Evolutionary conservation across 352 stramenopile genomes (phyloP), one percentile per base, ranked within the genome.

Genomic region (Phytophthora uliginosa): DNA sequence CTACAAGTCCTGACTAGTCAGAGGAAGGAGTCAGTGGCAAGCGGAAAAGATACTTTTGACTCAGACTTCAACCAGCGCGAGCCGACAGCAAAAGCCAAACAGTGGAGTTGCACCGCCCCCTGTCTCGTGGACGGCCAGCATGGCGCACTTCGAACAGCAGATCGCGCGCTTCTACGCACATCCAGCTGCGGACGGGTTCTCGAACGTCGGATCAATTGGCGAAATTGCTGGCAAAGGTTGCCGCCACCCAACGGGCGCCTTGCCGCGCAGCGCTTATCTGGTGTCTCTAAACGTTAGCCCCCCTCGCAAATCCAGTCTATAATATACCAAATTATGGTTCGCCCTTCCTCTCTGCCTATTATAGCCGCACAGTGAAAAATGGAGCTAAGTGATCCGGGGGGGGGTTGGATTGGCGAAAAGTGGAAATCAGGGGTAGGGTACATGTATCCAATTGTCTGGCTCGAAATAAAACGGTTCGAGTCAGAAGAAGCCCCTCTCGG

Each of bases 61-160:
- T 20, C 40, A 9, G 40, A 51, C 45, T 51, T 51, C 45, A 51
- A 26, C 65, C 57, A 33, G 57, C 28, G 4, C 28, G 28, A 31
- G 28, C 28, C 28, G 4, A 67, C 57, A 72, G 57, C 65, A 62
- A 72, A 72, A 68, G 34, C 17, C 17, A 48, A 33, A 20, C 5
- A 28, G 34, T 52, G 20, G 48, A 59, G 55, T 66, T 59, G 65
- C 48, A 61, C 59, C 13, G 3, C 13, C 12, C 54, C 24, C 26
- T 53, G 62, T 70, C 52, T 57, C 66, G 51, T 73, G 59, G 40
- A 69, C 59, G 31, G 33, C 34, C 42, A 66, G 42, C 47, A 59
- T 66, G 59, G 60, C 53, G 42, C 45, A 31, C 15, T 74, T 74
- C 60, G 67, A 74, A 74, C 67, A 74, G 60, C 59, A 70, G 67